Base-by-base conservation (phyloP, 352 stramenopile species). In the Phytophthora europaea region DNA sequence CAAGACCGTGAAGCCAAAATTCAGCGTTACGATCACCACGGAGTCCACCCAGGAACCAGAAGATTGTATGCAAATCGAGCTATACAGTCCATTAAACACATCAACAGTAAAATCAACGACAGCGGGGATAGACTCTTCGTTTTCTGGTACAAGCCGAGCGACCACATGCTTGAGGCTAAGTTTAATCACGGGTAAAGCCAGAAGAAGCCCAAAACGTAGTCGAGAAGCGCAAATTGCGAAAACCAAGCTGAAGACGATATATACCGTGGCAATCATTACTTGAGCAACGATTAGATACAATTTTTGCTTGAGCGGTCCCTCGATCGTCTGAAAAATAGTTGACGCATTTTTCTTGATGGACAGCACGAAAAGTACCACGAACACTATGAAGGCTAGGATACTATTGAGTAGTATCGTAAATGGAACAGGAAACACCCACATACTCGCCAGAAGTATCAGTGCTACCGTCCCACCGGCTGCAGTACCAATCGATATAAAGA, bases 41-140 rank as follows among this genome's bases (percentile, higher is more conserved):
- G 48, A 52, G 16, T 36, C 40, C 34, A 7, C 36, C 61, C 61
- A 67, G 6, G 61, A 67, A 10, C 34, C 16, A 20, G 61, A 53
- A 3, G 51, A 43, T 36, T 67, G 63, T 9, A 64, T 53, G 36
- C 63, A 70, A 22, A 64, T 70, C 4, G 63, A 63, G 12, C 43
- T 50, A 20, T 59, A 70, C 22, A 70, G 28, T n/a, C 62, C 53
- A 12, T 63, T 70, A 8, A 70, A 62, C 2, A 59, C 43, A 55
- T 70, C 53, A 8, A 69, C 52, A 26, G 61, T 50, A 16, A 64
- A 64, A 28, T 18, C 57, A 16, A 64, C 40, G 3, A 69, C 51
- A 7, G 52, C 38, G 6, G 62, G 62, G 12, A 70, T 63, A 10
- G 36, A 38, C 12, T 40, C 40, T 3, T 53, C 16, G 36, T 69